These are phyloP conservation scores for Cryptococcus floricola DNA, from an alignment of 1,284 basidiomycete genomes.

Conservation along the genomic window DNA sequence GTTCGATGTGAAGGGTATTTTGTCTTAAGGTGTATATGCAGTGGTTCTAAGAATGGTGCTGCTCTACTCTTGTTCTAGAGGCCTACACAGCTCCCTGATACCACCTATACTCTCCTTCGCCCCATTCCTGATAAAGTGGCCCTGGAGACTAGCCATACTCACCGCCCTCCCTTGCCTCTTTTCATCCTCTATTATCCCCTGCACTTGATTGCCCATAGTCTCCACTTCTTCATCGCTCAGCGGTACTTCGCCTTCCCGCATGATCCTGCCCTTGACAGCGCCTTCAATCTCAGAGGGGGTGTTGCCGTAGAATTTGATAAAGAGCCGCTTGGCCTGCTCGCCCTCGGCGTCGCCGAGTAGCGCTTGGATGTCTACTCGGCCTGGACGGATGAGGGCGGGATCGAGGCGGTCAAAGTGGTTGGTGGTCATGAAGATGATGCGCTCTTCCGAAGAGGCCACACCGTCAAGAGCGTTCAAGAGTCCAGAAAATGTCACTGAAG, in stretches of 20 bases:
- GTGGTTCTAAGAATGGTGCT: background rate
- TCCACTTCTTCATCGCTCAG: slow-evolving; percentile 55
- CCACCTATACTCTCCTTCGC: slow-evolving; percentile 61
- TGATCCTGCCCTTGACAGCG: slow-evolving; percentile 24
- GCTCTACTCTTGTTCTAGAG: slow-evolving; percentile 1
- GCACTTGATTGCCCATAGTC: slow-evolving; percentile 56
- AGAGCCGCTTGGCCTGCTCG: slow-evolving; percentile 73
- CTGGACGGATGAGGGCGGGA: slow-evolving; percentile 89
- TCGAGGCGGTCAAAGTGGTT: slow-evolving; percentile 68
- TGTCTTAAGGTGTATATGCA: background rate
- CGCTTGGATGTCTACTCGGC: slow-evolving; percentile 82
- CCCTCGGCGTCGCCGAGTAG: slow-evolving; percentile 84
- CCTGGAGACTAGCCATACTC: slow-evolving; percentile 92
- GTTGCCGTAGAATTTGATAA: slow-evolving; percentile 72
- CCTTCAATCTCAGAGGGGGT: slow-evolving; percentile 2
- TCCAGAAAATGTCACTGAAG: slow-evolving; percentile 93
- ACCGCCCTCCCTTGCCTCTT: slow-evolving; percentile 56
- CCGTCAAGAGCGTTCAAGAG: slow-evolving; percentile 96
- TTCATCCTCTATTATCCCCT: slow-evolving; percentile 57
- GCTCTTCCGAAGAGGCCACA: slow-evolving; percentile 91
- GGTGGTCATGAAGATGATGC: slow-evolving; percentile 99
- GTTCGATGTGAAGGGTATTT: background rate
- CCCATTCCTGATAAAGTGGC: slow-evolving; percentile 77
- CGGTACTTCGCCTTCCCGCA: slow-evolving; percentile 44
- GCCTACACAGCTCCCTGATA: slow-evolving; percentile 51